Conservation (phyloP, 805 yeast genomes). For the Myxozyma neglecta region DNA sequence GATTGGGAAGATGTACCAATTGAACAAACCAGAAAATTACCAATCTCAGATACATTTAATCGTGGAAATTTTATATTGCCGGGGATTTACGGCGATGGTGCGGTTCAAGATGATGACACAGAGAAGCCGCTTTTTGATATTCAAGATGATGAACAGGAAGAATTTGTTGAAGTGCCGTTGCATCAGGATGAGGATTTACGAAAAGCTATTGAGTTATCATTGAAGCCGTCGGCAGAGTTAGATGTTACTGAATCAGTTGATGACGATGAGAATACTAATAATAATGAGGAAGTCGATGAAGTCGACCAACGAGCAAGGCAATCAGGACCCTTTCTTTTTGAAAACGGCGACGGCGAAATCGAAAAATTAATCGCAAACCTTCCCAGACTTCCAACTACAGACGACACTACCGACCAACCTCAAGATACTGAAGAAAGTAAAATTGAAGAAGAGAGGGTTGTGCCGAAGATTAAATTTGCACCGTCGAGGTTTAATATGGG, state of each 20-base stretch:
- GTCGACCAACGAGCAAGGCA: constrained; percentile 1
- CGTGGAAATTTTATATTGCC: constrained; percentile 18
- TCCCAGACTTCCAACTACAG: constrained; percentile 14
- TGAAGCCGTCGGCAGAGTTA: neutral
- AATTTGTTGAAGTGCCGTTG: neutral
- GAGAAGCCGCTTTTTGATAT: constrained; percentile 19
- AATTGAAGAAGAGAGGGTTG: neutral
- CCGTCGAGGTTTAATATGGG: constrained; percentile 22
- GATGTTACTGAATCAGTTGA: no score
- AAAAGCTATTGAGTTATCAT: constrained; percentile 19
- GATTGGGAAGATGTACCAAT: constrained; percentile 71
- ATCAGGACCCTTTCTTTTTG: constrained; percentile 25
- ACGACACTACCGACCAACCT: no score
- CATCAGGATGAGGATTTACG: constrained; percentile 24
- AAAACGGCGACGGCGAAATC: constrained; percentile 14
- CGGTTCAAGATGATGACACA: neutral
- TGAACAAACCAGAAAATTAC: neutral
- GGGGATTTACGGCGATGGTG: constrained; percentile 8
- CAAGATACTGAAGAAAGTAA: neutral
- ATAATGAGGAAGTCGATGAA: neutral
- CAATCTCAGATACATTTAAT: constrained; percentile 11
- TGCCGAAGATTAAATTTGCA: neutral
- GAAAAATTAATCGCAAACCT: constrained; percentile 13
- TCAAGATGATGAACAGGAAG: constrained; percentile 14
- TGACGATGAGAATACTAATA: no score